Percentiles rank a stretch among this genome's conserved stretches.
Evolutionary conservation across 2,329 filamentous ascomycete species (phyloP).

Genomic region (Ceratocystis eucalypticola): DNA sequence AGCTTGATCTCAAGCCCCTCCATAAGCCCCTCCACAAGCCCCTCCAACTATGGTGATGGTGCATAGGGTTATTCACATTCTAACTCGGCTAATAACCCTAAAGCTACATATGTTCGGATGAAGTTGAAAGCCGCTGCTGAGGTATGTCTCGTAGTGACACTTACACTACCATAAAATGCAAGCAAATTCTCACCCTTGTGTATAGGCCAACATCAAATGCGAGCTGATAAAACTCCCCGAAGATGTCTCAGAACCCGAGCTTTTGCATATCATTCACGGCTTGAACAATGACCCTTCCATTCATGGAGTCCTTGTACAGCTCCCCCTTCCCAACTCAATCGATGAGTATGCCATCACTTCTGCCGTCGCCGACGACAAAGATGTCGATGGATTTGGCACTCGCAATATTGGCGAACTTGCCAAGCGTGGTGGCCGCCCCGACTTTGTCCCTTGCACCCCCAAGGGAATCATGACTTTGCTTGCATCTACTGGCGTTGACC

Average conservation of each 20-base stretch:
- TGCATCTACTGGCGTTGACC: constrained; percentile 66
- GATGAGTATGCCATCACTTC: constrained; percentile 85
- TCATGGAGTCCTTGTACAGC: constrained; percentile 85
- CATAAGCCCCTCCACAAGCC: background rate
- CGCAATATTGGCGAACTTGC: constrained; percentile 92
- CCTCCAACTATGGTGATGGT: background rate
- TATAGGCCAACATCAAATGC: constrained; percentile 78
- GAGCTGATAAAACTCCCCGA: constrained; percentile 74
- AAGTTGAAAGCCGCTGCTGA: constrained; percentile 95
- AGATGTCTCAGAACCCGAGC: constrained; percentile 67
- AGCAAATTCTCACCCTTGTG: background rate
- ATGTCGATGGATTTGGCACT: constrained; percentile 93
- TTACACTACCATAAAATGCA: background rate
- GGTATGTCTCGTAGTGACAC: constrained; percentile 35
- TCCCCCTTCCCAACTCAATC: constrained; percentile 79
- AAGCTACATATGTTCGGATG: constrained; percentile 98
- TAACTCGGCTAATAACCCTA: constrained; percentile 26
- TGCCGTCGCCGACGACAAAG: constrained; percentile 82
- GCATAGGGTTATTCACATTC: constrained; percentile 10
- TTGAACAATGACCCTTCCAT: constrained; percentile 79
- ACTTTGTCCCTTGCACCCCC: constrained; percentile 90
- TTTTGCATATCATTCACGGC: constrained; percentile 65
- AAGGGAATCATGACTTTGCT: constrained; percentile 94
- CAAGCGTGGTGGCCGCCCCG: constrained; percentile 79
- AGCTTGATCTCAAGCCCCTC: background rate